These are phyloP conservation scores for Papiliotrema fonsecae DNA, from an alignment of 1,284 basidiomycete genomes.

Conservation along the genomic window DNA sequence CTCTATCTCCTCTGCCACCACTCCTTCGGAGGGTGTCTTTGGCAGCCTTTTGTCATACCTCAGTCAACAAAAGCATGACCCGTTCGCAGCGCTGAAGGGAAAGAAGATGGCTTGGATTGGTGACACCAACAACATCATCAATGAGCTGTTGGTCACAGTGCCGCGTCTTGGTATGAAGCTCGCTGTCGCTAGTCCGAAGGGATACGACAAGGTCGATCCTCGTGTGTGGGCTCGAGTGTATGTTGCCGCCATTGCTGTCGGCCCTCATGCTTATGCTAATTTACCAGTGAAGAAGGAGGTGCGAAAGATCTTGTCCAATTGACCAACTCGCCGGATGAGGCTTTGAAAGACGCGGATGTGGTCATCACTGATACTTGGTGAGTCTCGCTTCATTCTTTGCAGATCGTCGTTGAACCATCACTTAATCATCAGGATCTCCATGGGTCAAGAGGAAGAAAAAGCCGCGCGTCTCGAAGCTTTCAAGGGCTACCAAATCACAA, in stretches of 20 bases:
- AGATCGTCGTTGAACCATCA: background rate
- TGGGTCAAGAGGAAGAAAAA: constrained; percentile 97
- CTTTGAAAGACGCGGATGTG: constrained; percentile 83
- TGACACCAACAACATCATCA: constrained; percentile 91
- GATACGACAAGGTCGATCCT: constrained; percentile 61
- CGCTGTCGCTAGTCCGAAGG: constrained; percentile 72
- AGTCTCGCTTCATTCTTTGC: constrained; percentile 21
- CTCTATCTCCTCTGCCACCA: too few relatives aligned
- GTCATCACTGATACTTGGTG: constrained; percentile 95
- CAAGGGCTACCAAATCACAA: constrained; percentile 89
- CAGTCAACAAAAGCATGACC: background rate
- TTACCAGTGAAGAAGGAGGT: constrained; percentile 40
- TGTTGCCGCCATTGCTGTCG: constrained; percentile 14
- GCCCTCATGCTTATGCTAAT: too few relatives aligned
- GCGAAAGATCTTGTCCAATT: constrained; percentile 34
- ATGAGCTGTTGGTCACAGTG: constrained; percentile 94
- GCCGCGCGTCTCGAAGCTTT: constrained; percentile 84
- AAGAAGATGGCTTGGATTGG: constrained; percentile 90
- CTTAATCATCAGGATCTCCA: constrained; percentile 71
- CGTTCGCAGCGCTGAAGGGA: constrained; percentile 33
- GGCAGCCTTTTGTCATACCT: constrained; percentile 3
- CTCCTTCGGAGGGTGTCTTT: constrained; percentile 10
- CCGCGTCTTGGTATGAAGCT: constrained; percentile 86
- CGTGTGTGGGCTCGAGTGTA: constrained; percentile 73
- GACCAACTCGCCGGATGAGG: constrained; percentile 63